phyloP scores from a whole-genome alignment of 768 basidiomycete species.

The Mycena latifolia region DNA sequence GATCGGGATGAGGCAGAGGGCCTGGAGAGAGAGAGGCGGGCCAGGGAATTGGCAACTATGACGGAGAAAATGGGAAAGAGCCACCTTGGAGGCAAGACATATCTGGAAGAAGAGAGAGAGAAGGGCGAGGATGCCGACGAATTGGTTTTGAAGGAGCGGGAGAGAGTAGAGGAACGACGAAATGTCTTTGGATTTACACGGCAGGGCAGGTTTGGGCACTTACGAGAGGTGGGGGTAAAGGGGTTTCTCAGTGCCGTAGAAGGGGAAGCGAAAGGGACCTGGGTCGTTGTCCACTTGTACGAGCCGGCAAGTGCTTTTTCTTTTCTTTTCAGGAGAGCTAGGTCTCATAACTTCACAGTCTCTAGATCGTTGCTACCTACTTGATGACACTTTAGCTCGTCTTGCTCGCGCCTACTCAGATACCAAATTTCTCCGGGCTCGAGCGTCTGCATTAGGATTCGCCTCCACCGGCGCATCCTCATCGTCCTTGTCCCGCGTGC shows the following conservation, averaged over 20 bases:
- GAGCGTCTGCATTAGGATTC: constrained; percentile 79
- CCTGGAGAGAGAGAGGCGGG: constrained; percentile 64
- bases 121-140: constrained; percentile 65
- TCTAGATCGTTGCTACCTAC: constrained; percentile 75
- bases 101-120: constrained; percentile 81
- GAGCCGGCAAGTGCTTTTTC: constrained; percentile 70
- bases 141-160: constrained; percentile 58
- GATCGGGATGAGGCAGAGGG: constrained; percentile 79
- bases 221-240: constrained; percentile 82
- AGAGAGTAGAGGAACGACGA: constrained; percentile 46
- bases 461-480: constrained; percentile 41
- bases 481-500: constrained; percentile 18
- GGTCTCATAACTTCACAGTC: constrained; percentile 58
- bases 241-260: constrained; percentile 85
- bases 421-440: constrained; percentile 86
- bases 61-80: constrained; percentile 73
- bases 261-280: constrained; percentile 72
- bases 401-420: constrained; percentile 78
- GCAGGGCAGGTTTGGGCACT: constrained; percentile 77
- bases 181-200: constrained; percentile 63
- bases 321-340: constrained; percentile 5
- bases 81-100: constrained; percentile 77
- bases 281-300: constrained; percentile 91
- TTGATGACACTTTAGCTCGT: constrained; percentile 76
- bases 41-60: constrained; percentile 64